These are phyloP conservation scores for Aspergillus niger DNA, from an alignment of 2,329 filamentous ascomycete genomes.

Conservation along the genomic window DNA sequence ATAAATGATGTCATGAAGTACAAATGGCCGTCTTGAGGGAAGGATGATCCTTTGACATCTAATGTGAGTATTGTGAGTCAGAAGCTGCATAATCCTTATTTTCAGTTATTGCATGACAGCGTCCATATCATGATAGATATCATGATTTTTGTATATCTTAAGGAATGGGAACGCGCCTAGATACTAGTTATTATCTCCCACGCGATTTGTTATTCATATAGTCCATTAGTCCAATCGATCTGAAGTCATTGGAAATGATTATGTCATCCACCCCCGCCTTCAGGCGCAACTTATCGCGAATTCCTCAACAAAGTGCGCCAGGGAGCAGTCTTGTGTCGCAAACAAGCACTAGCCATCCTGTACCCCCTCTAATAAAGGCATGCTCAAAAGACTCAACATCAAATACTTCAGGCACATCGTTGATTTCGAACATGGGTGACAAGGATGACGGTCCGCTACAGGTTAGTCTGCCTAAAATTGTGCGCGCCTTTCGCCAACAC, in stretches of 20 bases:
- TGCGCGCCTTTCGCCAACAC: background rate
- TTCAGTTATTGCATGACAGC: too few relatives aligned
- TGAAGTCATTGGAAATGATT: background rate
- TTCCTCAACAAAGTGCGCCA: background rate
- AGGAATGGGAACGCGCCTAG: too few relatives aligned
- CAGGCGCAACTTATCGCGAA: background rate
- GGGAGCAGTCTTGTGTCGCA: background rate
- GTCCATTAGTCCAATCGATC: too few relatives aligned
- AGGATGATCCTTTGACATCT: too few relatives aligned
- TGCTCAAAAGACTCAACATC: slow-evolving; percentile 18
- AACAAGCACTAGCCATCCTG: background rate
- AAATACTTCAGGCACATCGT: slow-evolving; percentile 16
- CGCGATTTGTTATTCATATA: too few relatives aligned
- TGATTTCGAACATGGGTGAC: slow-evolving; percentile 30
- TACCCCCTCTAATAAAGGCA: slow-evolving; percentile 13
- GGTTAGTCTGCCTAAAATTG: slow-evolving; percentile 14
- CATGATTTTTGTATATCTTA: too few relatives aligned
- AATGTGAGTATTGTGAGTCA: too few relatives aligned
- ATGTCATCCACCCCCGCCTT: background rate
- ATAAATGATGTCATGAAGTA: too few relatives aligned
- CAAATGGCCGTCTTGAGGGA: too few relatives aligned
- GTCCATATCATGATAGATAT: too few relatives aligned
- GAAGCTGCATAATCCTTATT: too few relatives aligned
- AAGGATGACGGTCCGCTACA: slow-evolving; percentile 15
- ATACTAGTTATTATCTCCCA: too few relatives aligned